These are phyloP conservation scores for Lizonia empirigonia DNA, from an alignment of 2,329 filamentous ascomycete genomes.

Conservation along the genomic window DNA sequence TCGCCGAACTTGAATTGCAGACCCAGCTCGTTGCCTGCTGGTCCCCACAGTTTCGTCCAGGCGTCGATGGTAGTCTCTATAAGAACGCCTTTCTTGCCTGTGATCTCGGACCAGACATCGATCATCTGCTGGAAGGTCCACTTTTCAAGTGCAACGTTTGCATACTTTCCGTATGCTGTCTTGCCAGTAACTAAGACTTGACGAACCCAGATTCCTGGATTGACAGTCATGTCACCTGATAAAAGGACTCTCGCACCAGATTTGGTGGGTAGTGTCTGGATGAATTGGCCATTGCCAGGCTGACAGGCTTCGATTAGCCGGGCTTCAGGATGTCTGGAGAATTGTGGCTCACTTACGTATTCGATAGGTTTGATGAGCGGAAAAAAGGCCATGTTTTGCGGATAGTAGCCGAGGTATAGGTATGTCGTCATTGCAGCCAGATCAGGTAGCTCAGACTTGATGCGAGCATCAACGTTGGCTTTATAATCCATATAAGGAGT, in stretches of 20 bases:
- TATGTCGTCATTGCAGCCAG: constrained; percentile 38
- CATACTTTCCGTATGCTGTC: constrained; percentile 32
- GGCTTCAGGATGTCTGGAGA: too few species aligned
- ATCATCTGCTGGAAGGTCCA: constrained; percentile 35
- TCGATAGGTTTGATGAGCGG: constrained; percentile 32
- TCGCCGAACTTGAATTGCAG: constrained; percentile 38
- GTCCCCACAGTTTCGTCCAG: constrained; percentile 28
- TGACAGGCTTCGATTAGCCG: neutral
- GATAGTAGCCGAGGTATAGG: constrained; percentile 39
- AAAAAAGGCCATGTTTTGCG: constrained; percentile 39
- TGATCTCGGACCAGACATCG: constrained; percentile 34
- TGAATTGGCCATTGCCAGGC: constrained; percentile 28
- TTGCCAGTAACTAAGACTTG: constrained; percentile 26
- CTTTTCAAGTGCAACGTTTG: constrained; percentile 35
- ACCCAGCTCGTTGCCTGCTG: constrained; percentile 30
- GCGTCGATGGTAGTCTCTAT: constrained; percentile 26
- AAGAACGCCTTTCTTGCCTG: constrained; percentile 35
- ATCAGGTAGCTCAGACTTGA: constrained; percentile 43
- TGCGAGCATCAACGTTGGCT: constrained; percentile 49
- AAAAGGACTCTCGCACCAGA: constrained; percentile 29
- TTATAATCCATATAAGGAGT: constrained; percentile 55
- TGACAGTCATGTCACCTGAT: constrained; percentile 37
- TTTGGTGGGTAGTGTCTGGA: constrained; percentile 35
- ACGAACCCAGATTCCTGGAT: constrained; percentile 38
- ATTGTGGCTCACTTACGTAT: constrained; percentile 33